phyloP scores from a whole-genome alignment of 345 rosid genomes.

The Citrus reticulata region DNA sequence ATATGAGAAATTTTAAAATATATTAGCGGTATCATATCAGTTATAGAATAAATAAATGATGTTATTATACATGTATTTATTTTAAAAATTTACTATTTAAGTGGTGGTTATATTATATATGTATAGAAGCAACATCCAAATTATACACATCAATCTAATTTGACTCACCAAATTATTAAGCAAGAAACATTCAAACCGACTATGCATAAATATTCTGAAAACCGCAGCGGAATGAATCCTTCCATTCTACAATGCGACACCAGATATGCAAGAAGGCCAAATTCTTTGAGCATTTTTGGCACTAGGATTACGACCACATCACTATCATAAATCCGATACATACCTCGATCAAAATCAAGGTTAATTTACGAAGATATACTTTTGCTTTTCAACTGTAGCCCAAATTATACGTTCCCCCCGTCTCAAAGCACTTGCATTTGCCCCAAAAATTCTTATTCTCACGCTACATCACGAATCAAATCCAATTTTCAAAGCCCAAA shows the following conservation, averaged over 20 bases:
- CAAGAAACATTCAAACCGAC: neutral
- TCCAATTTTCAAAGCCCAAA: slow-evolving; percentile 2
- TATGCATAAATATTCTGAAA: neutral
- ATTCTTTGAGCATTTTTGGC: neutral
- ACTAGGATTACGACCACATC: neutral
- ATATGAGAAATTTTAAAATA: too few relatives aligned
- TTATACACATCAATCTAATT: neutral
- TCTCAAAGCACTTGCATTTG: neutral
- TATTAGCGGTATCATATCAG: too few relatives aligned
- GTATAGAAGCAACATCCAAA: neutral
- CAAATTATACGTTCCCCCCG: neutral
- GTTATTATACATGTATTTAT: too few relatives aligned
- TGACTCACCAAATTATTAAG: too few relatives aligned
- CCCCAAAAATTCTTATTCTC: neutral
- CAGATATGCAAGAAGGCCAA: neutral
- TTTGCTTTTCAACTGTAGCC: neutral
- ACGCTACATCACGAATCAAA: slow-evolving; percentile 12
- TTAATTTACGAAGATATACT: neutral
- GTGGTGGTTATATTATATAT: too few relatives aligned
- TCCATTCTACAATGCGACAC: neutral
- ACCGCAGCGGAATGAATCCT: neutral
- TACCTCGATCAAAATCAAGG: neutral
- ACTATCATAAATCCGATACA: neutral
- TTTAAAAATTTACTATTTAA: too few relatives aligned
- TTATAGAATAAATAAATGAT: too few relatives aligned